Conservation (phyloP, 2,329 filamentous ascomycete genomes). For the Colletotrichum tamarilloi region DNA sequence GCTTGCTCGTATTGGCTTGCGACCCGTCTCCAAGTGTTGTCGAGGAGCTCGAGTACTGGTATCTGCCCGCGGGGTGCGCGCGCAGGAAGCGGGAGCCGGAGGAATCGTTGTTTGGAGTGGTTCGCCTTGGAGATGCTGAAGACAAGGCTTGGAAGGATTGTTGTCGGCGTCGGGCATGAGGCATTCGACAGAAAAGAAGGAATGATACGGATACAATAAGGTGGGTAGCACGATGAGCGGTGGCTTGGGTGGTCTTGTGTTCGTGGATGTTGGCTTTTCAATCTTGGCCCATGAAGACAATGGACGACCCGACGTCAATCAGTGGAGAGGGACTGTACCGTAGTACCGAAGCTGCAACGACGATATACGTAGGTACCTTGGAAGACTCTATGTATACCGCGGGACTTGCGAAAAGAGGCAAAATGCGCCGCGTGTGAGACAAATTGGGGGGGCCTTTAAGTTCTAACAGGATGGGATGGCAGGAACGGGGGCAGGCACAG, state of each 20-base stretch:
- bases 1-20: constrained; percentile 22
- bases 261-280: neutral
- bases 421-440: constrained; percentile 10
- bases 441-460: neutral
- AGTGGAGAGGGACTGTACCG: too few species aligned
- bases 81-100: neutral
- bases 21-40: neutral
- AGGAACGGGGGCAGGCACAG: neutral
- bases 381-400: neutral
- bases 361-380: too few species aligned
- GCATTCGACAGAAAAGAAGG: neutral
- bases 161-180: neutral
- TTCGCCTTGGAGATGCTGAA: neutral
- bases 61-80: neutral
- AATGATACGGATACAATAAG: neutral
- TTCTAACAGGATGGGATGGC: neutral
- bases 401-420: neutral
- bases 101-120: neutral
- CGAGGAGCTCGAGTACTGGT: neutral
- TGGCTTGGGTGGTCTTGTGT: constrained; percentile 37
- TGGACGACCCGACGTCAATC: neutral
- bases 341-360: too few species aligned
- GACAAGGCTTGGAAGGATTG: neutral
- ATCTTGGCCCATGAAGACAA: too few species aligned
- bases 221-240: constrained; percentile 2